Evolutionary conservation across 106 monocot species (phyloP), one percentile per base, ranked within the genome.

Genomic region (Apostasia ramifera): DNA sequence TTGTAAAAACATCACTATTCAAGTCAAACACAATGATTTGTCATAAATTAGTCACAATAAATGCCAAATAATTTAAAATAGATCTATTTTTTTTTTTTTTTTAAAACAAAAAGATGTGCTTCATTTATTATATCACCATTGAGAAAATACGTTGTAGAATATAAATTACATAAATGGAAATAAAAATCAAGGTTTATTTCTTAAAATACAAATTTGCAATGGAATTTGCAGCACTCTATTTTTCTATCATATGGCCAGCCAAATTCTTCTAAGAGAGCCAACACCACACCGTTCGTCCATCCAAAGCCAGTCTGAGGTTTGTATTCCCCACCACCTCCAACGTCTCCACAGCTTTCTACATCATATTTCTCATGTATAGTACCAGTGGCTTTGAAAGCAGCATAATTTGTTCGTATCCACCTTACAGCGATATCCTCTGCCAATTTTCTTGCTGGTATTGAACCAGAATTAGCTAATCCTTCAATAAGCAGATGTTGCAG

Each of bases 371-470:
- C 97, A 73, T 92, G 84, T 87, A 98, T 98, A 51, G 79, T 68
- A 40, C 92, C 87, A 39, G 82, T 89, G 5, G 61, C 66, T 12
- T 81, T 85, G 63, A 76, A 98, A 73, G 92, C 79, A 63, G 54
- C 92, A 81, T 81, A 87, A 62, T 92, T 98, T 66, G 97, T 88
- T 88, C 66, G 87, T 43, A 92, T 83, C 97, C 97, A 98, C 47
- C 85, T 86, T 51, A 80, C 59, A 13, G 86, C 86, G 66, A 97
- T 92, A 65, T 89, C 80, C 74, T 98, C 85, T 40, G 85, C 92
- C 53, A 95, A 47, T n/a, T 60, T 44, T 61, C 48, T 79, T 59
- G 91, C 92, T 66, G 90, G 83, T 67, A 68, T 52, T 9, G 60
- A 77, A 63, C 73, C 79, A 56, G 87, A 87, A 53, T 70, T 85